phyloP scores from a whole-genome alignment of 441 rosid species.

The Arabidopsis hybrid region DNA sequence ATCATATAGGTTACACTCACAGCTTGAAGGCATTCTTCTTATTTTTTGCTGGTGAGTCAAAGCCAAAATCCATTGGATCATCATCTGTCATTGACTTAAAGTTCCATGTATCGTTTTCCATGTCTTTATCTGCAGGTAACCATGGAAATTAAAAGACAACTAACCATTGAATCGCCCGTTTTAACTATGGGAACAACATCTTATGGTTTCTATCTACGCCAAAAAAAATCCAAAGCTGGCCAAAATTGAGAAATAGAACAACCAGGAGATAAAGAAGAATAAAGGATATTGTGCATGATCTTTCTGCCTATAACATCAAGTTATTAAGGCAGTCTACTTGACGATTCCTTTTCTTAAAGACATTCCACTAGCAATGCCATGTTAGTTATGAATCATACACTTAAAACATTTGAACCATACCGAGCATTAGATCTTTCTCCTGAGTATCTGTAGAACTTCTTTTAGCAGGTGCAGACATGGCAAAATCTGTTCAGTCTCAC shows the following conservation, averaged over 20 bases:
- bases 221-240: slow-evolving; percentile 1
- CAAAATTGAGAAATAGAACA: slow-evolving; percentile 6
- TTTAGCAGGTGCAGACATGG: slow-evolving; percentile 67
- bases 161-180: neutral
- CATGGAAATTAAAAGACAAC: slow-evolving; percentile 20
- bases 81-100: slow-evolving; percentile 64
- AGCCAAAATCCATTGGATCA: slow-evolving; percentile 74
- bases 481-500: slow-evolving; percentile 31
- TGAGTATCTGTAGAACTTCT: slow-evolving; percentile 53
- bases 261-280: slow-evolving; percentile 11
- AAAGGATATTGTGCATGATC: slow-evolving; percentile 19
- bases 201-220: slow-evolving; percentile 23
- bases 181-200: slow-evolving; percentile 17
- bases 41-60: slow-evolving; percentile 61
- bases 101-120: slow-evolving; percentile 91
- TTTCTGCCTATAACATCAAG: slow-evolving; percentile 18
- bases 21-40: slow-evolving; percentile 65
- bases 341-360: neutral
- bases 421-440: slow-evolving; percentile 62
- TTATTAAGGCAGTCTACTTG: slow-evolving; percentile 26
- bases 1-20: slow-evolving; percentile 56
- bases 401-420: slow-evolving; percentile 48
- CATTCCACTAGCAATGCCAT: neutral
- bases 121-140: slow-evolving; percentile 62
- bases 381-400: neutral